phyloP scores from a whole-genome alignment of 768 basidiomycete genomes.

The Mycena olivaceomarginata region DNA sequence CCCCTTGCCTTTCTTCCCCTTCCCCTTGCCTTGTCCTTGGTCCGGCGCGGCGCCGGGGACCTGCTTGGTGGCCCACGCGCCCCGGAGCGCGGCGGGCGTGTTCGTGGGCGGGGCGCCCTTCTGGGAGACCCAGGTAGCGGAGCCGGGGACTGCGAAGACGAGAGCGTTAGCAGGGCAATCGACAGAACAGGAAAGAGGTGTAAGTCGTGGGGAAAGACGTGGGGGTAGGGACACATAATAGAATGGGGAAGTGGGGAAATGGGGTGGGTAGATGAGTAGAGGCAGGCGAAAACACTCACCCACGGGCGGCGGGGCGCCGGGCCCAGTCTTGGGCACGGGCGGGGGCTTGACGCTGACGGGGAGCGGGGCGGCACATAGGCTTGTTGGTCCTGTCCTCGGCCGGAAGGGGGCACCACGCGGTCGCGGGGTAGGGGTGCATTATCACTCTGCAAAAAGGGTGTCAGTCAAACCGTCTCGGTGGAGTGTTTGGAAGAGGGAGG shows the following conservation, averaged over 20 bases:
- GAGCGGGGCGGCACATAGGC: constrained; percentile 65
- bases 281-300: constrained; percentile 45
- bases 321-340: constrained; percentile 44
- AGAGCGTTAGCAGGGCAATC: not conserved
- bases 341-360: constrained; percentile 58
- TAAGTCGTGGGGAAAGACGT: not conserved
- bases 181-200: not conserved
- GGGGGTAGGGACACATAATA: not conserved
- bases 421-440: constrained; percentile 62
- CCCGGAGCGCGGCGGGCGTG: constrained; percentile 37
- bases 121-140: constrained; percentile 55
- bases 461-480: not conserved
- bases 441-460: constrained; percentile 47
- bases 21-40: not conserved
- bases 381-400: constrained; percentile 66
- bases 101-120: constrained; percentile 43
- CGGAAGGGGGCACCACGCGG: constrained; percentile 63
- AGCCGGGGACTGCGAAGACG: constrained; percentile 59
- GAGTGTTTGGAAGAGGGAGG: too few relatives aligned
- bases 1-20: not conserved
- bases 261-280: not conserved
- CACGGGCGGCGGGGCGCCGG: constrained; percentile 42
- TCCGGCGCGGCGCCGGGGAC: not conserved
- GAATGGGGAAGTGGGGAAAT: not conserved
- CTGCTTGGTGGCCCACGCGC: constrained; percentile 46